phyloP scores from a whole-genome alignment of 306 rosid species.

The Gynostemma pentaphyllum region DNA sequence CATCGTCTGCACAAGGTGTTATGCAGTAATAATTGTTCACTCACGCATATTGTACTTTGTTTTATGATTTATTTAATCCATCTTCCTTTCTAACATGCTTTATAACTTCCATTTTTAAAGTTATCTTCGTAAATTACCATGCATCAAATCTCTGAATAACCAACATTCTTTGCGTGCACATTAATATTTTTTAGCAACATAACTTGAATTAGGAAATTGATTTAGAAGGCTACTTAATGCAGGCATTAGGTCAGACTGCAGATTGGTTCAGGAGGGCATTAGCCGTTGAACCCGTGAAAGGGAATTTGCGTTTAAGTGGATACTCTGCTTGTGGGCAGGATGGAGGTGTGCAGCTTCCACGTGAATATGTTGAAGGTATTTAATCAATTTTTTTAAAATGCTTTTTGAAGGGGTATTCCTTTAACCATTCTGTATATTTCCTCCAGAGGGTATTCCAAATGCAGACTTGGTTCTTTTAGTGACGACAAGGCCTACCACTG shows the following conservation, averaged over 20 bases:
- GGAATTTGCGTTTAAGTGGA: constrained; percentile 88
- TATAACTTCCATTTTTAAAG: background rate
- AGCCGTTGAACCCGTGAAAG: constrained; percentile 94
- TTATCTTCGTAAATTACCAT: background rate
- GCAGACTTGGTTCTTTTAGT: constrained; percentile 96
- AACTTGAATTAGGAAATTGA: constrained; percentile 9
- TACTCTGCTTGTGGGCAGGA: constrained; percentile 99
- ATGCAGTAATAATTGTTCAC: background rate
- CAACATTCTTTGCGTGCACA: background rate
- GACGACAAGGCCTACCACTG: constrained; percentile 94
- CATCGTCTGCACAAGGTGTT: constrained; percentile 76
- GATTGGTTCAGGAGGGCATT: constrained; percentile 91
- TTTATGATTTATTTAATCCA: constrained; percentile 5
- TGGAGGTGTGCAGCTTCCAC: constrained; percentile 97
- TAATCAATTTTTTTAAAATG: background rate
- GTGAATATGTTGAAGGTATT: constrained; percentile 80
- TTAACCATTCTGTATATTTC: background rate
- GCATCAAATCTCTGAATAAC: no score
- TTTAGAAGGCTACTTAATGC: constrained; percentile 17
- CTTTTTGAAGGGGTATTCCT: background rate
- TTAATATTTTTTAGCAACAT: background rate
- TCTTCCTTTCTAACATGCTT: background rate
- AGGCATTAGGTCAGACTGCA: constrained; percentile 95
- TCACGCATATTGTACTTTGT: background rate
- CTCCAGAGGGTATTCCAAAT: constrained; percentile 70